Base-by-base conservation (phyloP, 352 stramenopile species). In the Globisporangium paroecandrum region DNA sequence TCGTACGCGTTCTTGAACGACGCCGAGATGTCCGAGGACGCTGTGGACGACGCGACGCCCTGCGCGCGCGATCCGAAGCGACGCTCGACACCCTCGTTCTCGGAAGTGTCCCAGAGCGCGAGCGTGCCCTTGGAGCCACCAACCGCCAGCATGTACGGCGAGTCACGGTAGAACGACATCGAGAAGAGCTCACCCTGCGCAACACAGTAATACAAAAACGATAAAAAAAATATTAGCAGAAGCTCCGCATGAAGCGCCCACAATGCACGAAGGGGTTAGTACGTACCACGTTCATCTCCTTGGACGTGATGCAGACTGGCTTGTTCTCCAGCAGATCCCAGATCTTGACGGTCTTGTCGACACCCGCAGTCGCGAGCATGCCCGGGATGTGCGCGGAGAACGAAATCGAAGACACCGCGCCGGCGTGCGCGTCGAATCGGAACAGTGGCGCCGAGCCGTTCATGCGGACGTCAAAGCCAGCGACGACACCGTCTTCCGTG, bases 281-380 rank as follows among this genome's bases (percentile, higher is more conserved):
- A 90, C 83, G 73, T 88, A 93, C 85, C 73, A 98, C 88, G 64
- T 95, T 94, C 89, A 98, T 97, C 55, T 92, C 85, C 77, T 97
- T 98, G 15, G 89, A 94, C 1, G 83, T 93, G 66, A 98, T 83
- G 69, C 83, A 96, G 58, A 84, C 68, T 3, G 91, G 87, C 22
- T 70, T 71, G 57, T 87, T 87, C 51, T 88, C 78, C 66, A 85
- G 77, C 20, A 96, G 71, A 69, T 99, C 96, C 98, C 98, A 99
- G 53, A 99, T 80, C 70, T 98, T 98, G 57, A 99, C 97, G 8
- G 93, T 98, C 82, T 99, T 99, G 84, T 99, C 97, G n/a, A 97
- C 88, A 10, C 94, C 95, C 49, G 90, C 96, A 4, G 97, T 99
- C 25, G 96, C 93, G 58, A 99, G 81, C 77, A 99, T 89, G 55